These are phyloP conservation scores for Stagonosporopsis tanaceti DNA, from an alignment of 2,329 filamentous ascomycete species.

Conservation along the genomic window DNA sequence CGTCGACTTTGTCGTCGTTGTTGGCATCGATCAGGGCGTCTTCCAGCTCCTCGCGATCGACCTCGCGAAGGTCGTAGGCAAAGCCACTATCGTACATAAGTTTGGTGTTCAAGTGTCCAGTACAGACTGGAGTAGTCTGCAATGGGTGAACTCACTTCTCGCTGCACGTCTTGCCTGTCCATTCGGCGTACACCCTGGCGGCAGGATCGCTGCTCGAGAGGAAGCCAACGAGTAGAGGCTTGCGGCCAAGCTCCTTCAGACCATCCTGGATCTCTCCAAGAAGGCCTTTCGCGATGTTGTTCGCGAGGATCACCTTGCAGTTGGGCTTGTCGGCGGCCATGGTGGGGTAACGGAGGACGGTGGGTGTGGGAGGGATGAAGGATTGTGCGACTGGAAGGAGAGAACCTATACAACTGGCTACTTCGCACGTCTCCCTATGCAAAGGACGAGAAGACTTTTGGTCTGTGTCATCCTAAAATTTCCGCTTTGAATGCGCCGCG, in stretches of 20 bases:
- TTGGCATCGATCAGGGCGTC: slow-evolving; percentile 88
- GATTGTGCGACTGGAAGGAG: slow-evolving; percentile 1
- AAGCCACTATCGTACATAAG: slow-evolving; percentile 72
- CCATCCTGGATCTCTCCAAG: slow-evolving; percentile 80
- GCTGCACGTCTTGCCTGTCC: slow-evolving; percentile 94
- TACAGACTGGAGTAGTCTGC: slow-evolving; percentile 6
- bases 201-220: slow-evolving; percentile 91
- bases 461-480: slow-evolving; percentile 23
- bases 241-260: slow-evolving; percentile 72
- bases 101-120: slow-evolving; percentile 3
- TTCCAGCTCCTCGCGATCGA: slow-evolving; percentile 88
- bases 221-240: slow-evolving; percentile 87
- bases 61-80: slow-evolving; percentile 81
- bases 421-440: slow-evolving; percentile 16
- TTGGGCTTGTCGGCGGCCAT: slow-evolving; percentile 55
- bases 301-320: slow-evolving; percentile 93
- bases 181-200: slow-evolving; percentile 92
- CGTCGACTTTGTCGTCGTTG: slow-evolving; percentile 77
- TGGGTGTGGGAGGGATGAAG: slow-evolving; percentile 1
- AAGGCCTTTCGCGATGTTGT: slow-evolving; percentile 83
- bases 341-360: slow-evolving; percentile 28
- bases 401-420: slow-evolving; percentile 4
- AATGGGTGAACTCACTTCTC: slow-evolving; percentile 77
- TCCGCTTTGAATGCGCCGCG: slow-evolving; percentile 17
- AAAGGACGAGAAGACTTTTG: slow-evolving; percentile 19